These are phyloP conservation scores for Iberis pinnata DNA, from an alignment of 345 rosid genomes.

Conservation along the genomic window DNA sequence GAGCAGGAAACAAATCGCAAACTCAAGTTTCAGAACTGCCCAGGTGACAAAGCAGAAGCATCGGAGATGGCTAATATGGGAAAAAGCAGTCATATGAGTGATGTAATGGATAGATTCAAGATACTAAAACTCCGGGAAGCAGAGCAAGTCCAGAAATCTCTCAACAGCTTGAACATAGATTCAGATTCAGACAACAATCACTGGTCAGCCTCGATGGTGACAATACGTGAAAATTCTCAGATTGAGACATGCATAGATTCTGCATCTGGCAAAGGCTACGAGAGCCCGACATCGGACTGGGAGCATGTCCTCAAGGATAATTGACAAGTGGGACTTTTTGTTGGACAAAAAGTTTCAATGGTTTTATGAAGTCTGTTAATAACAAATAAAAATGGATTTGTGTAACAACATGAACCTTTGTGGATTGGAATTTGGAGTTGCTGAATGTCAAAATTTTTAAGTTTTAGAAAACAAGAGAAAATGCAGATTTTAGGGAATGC, in stretches of 20 bases:
- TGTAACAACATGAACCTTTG: no score
- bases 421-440: no score
- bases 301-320: constrained; percentile 65
- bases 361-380: no score
- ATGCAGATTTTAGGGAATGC: no score
- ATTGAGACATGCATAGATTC: constrained; percentile 10
- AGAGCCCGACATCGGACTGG: constrained; percentile 59
- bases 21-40: constrained; percentile 7
- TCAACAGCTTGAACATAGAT: constrained; percentile 16
- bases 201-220: constrained; percentile 9
- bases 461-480: no score
- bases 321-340: background rate
- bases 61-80: constrained; percentile 22
- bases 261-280: constrained; percentile 27
- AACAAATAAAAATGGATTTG: no score
- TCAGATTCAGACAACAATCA: constrained; percentile 7
- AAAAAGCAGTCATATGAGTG: constrained; percentile 32
- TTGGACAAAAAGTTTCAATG: no score
- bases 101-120: constrained; percentile 49
- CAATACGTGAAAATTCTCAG: background rate
- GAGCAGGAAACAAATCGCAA: constrained; percentile 14
- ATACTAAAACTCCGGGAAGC: constrained; percentile 39
- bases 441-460: no score
- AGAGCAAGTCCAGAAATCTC: constrained; percentile 15
- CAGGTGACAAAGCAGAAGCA: constrained; percentile 21